Evolutionary conservation across 352 stramenopile genomes (phyloP).

Genomic region (Pythium vanterpoolii): DNA sequence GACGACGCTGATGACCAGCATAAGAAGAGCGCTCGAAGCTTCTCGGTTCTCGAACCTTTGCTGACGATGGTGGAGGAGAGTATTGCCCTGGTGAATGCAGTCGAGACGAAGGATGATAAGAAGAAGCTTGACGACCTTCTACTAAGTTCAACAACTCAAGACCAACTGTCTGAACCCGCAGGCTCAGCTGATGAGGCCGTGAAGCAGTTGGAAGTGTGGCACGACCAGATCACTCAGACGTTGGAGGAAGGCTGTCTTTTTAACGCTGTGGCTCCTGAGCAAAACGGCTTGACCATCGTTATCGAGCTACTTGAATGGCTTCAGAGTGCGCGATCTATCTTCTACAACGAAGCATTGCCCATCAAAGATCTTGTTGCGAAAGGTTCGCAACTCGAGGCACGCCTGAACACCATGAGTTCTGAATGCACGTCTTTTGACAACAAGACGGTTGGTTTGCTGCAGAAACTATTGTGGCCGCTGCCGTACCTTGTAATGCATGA

Average conservation of each 20-base stretch:
- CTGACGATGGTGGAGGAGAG: constrained; percentile 65
- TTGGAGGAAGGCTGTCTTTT: constrained; percentile 64
- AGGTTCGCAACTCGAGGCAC: constrained; percentile 36
- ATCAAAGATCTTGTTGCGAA: constrained; percentile 56
- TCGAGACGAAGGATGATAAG: constrained; percentile 72
- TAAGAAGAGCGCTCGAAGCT: constrained; percentile 15
- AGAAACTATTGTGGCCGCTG: constrained; percentile 70
- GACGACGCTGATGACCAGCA: constrained; percentile 21
- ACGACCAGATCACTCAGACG: constrained; percentile 49
- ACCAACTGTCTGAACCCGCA: neutral
- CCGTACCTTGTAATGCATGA: constrained; percentile 62
- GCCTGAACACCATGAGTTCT: constrained; percentile 24
- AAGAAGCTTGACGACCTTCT: constrained; percentile 59
- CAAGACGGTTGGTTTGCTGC: constrained; percentile 40
- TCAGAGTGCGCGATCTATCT: constrained; percentile 67
- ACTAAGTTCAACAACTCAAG: constrained; percentile 28
- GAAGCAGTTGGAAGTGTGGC: constrained; percentile 66
- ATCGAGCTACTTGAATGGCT: constrained; percentile 75
- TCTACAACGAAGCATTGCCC: constrained; percentile 74
- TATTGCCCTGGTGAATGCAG: constrained; percentile 47
- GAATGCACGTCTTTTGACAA: constrained; percentile 23
- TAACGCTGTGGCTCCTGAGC: constrained; percentile 62
- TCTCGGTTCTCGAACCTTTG: constrained; percentile 54
- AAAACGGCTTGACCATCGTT: constrained; percentile 42
- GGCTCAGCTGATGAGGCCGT: constrained; percentile 62